phyloP scores from a whole-genome alignment of 2,329 filamentous ascomycete species.

The Paecilomyces formosus region DNA sequence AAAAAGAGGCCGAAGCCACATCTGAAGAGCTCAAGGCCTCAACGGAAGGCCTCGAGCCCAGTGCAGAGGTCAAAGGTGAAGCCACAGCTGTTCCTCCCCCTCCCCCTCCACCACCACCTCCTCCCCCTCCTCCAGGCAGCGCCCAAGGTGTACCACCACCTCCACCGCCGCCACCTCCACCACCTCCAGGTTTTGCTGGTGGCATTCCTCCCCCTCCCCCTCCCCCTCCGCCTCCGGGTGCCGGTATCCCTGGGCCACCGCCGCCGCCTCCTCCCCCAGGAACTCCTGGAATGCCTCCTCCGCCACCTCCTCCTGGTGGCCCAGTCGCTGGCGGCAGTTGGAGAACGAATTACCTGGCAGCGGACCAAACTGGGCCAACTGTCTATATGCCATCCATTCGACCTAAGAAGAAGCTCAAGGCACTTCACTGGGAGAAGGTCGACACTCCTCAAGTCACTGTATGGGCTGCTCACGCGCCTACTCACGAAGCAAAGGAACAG shows the following conservation, averaged over 20 bases:
- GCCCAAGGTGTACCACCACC: conserved; percentile 36
- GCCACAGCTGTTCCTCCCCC: conserved; percentile 24
- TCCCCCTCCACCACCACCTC: conserved; percentile 30
- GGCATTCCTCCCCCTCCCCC: conserved; percentile 38
- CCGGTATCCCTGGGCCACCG: conserved; percentile 32
- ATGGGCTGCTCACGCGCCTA: conserved; percentile 81
- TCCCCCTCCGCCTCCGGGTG: conserved; percentile 38
- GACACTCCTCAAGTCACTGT: conserved; percentile 86
- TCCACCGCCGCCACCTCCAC: conserved; percentile 43
- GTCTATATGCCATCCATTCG: conserved; percentile 71
- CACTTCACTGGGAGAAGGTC: conserved; percentile 98
- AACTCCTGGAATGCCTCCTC: conserved; percentile 43
- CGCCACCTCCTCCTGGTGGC: conserved; percentile 59
- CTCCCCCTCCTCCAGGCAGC: conserved; percentile 26
- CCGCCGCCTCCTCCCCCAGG: conserved; percentile 36
- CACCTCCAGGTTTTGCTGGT: conserved; percentile 35
- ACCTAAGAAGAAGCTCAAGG: conserved; percentile 99
- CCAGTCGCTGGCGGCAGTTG: conserved; percentile 46
- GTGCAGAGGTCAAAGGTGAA: conserved; percentile 3
- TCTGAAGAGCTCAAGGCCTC: conserved; percentile 52
- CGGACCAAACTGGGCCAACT: conserved; percentile 50
- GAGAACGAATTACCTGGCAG: conserved; percentile 66
- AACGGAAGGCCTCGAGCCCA: not conserved
- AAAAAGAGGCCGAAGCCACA: conserved; percentile 56
- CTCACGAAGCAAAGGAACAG: conserved; percentile 83